phyloP scores from a whole-genome alignment of 495 filamentous ascomycete species.

The Clavariopsis aquatica region DNA sequence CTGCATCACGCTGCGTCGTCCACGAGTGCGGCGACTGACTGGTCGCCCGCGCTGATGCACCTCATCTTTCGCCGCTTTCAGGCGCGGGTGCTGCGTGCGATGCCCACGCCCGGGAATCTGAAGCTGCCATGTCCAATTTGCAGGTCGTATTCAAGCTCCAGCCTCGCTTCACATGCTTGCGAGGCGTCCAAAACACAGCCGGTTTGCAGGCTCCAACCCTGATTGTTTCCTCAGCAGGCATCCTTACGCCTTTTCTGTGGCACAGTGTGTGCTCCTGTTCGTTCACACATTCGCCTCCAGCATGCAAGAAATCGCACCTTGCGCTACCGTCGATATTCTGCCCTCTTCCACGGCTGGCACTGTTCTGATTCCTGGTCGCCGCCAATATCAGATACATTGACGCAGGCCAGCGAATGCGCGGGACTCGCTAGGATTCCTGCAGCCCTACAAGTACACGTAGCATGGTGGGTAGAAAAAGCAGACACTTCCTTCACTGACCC shows the following conservation, averaged over 20 bases:
- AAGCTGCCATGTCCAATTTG: slow-evolving; percentile 30
- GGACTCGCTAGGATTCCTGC: slow-evolving; percentile 9
- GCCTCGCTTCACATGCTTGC: background rate
- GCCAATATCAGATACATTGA: slow-evolving; percentile 38
- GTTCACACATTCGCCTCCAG: slow-evolving; percentile 28
- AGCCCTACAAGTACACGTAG: slow-evolving; percentile 25
- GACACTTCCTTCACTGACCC: background rate
- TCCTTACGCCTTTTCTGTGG: slow-evolving; percentile 28
- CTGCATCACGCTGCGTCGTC: slow-evolving; percentile 11
- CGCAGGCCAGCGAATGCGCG: slow-evolving; percentile 27
- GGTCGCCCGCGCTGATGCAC: slow-evolving; percentile 10
- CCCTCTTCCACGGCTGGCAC: slow-evolving; percentile 15
- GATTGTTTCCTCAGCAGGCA: slow-evolving; percentile 17
- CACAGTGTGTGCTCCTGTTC: slow-evolving; percentile 34
- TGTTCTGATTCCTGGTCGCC: slow-evolving; percentile 16
- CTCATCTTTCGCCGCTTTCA: slow-evolving; percentile 7
- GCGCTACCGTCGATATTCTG: slow-evolving; percentile 23
- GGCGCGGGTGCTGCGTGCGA: background rate
- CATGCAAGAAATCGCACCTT: slow-evolving; percentile 39
- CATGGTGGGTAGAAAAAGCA: slow-evolving; percentile 37
- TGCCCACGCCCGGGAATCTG: slow-evolving; percentile 16
- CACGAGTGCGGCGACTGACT: slow-evolving; percentile 33
- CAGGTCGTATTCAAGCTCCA: background rate
- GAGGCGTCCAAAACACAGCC: slow-evolving; percentile 11
- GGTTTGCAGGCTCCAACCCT: slow-evolving; percentile 23